Conservation (phyloP, 2,329 filamentous ascomycete genomes). For the Camillea tinctor region DNA sequence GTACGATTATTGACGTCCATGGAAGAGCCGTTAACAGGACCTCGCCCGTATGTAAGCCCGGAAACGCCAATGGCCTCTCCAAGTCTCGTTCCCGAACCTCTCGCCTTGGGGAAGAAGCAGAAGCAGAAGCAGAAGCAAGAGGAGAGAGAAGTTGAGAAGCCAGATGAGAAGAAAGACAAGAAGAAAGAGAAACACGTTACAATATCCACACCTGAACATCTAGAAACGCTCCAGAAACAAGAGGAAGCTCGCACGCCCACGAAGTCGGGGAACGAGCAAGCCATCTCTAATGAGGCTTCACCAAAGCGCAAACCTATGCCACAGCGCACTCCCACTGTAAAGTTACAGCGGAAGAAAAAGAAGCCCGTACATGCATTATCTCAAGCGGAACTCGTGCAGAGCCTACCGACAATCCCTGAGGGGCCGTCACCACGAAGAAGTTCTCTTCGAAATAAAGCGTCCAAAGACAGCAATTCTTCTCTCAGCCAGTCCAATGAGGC, state of each 20-base stretch:
- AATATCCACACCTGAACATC: constrained; percentile 25
- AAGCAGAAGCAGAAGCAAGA: constrained; percentile 9
- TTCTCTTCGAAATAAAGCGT: constrained; percentile 32
- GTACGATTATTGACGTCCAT: constrained; percentile 63
- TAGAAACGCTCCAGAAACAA: constrained; percentile 38
- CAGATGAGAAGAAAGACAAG: too few species aligned
- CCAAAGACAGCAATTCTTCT: constrained; percentile 15
- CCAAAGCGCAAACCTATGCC: constrained; percentile 25
- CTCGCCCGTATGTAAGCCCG: constrained; percentile 54
- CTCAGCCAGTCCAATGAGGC: constrained; percentile 10
- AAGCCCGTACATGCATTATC: constrained; percentile 28
- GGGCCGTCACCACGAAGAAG: constrained; percentile 46
- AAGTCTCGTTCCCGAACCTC: constrained; percentile 25
- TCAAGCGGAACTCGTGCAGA: constrained; percentile 36
- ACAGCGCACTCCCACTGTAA: constrained; percentile 41
- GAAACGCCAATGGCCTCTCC: constrained; percentile 20
- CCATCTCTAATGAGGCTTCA: constrained; percentile 13
- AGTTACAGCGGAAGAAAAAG: constrained; percentile 48
- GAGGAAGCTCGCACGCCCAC: constrained; percentile 36
- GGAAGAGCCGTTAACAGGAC: constrained; percentile 51
- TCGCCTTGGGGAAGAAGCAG: constrained; percentile 20
- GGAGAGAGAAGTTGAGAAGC: constrained; percentile 26
- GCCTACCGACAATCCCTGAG: constrained; percentile 51
- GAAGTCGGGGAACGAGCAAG: constrained; percentile 9
- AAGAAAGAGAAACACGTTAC: constrained; percentile 23